Conservation (phyloP, 345 rosid species). For the Lumnitzera racemosa region DNA sequence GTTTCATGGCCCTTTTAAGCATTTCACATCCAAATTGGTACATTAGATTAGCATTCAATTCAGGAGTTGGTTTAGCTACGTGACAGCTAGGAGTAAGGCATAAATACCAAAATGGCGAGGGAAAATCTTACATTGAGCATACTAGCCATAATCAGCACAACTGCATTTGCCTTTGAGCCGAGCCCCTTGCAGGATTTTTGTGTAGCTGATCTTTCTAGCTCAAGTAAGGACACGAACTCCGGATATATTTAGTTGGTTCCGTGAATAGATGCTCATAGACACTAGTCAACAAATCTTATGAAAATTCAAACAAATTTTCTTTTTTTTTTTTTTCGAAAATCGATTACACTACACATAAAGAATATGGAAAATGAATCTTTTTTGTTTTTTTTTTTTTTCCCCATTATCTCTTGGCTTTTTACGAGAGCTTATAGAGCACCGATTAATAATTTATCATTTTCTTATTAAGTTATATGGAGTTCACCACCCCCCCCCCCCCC, state of each 20-base stretch:
- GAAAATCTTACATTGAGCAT: constrained; percentile 2
- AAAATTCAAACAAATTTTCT: neutral
- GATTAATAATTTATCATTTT: too few species aligned
- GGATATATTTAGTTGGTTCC: neutral
- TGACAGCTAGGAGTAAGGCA: neutral
- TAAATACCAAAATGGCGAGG: neutral
- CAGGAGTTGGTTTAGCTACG: too few species aligned
- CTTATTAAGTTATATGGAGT: too few species aligned
- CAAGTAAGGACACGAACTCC: constrained; percentile 8
- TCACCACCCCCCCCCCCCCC: accelerated
- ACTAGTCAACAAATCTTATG: neutral
- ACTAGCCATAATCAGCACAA: neutral
- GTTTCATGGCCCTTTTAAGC: too few species aligned
- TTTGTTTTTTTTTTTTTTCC: neutral
- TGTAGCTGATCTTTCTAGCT: constrained; percentile 9
- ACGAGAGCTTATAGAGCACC: too few species aligned
- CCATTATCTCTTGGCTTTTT: too few species aligned
- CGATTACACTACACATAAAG: too few species aligned
- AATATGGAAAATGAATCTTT: too few species aligned
- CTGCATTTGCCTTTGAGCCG: constrained; percentile 14
- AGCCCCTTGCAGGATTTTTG: constrained; percentile 24
- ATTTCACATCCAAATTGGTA: neutral
- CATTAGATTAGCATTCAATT: too few species aligned
- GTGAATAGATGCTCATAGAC: too few species aligned
- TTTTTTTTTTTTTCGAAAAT: neutral